Evolutionary conservation across 2,329 filamentous ascomycete species (phyloP).

Genomic region (Mycosphaerella arachidis): DNA sequence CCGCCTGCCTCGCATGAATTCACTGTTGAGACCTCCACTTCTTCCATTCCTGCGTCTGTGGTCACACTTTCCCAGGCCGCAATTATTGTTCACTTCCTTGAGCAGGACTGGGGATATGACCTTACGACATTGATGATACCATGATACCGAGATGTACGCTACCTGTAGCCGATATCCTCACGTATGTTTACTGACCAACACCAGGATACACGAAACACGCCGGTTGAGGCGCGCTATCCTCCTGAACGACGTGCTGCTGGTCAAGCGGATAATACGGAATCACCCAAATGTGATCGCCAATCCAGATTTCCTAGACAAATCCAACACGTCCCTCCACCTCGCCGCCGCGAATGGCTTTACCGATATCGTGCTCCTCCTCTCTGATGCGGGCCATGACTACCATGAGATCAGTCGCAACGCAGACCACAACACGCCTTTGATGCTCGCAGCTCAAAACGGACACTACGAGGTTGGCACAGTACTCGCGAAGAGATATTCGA

Average conservation of each 20-base stretch:
- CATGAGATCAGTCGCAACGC: conserved; percentile 72
- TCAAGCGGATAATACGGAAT: conserved; percentile 69
- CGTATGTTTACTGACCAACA: neutral
- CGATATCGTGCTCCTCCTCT: conserved; percentile 62
- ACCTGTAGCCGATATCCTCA: neutral
- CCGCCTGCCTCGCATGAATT: neutral
- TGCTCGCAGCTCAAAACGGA: conserved; percentile 66
- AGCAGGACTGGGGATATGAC: conserved; percentile 18
- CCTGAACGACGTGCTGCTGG: conserved; percentile 66
- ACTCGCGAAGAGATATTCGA: conserved; percentile 60
- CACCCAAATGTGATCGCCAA: conserved; percentile 71
- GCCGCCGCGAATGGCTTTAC: conserved; percentile 69
- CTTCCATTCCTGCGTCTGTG: neutral
- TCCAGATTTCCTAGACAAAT: conserved; percentile 68
- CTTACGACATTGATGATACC: neutral
- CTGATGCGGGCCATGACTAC: conserved; percentile 71
- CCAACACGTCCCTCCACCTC: conserved; percentile 80
- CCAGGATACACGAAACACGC: conserved; percentile 70
- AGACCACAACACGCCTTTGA: conserved; percentile 72
- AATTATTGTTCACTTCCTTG: conserved; percentile 6
- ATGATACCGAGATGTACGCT: conserved; percentile 3
- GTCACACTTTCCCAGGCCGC: neutral
- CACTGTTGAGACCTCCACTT: neutral
- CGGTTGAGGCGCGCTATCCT: conserved; percentile 79
- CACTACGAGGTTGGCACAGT: conserved; percentile 71